Percentiles rank a stretch among this genome's conserved stretches.
Evolutionary conservation across 345 rosid genomes (phyloP).

Genomic region (Geranium rotundifolium): DNA sequence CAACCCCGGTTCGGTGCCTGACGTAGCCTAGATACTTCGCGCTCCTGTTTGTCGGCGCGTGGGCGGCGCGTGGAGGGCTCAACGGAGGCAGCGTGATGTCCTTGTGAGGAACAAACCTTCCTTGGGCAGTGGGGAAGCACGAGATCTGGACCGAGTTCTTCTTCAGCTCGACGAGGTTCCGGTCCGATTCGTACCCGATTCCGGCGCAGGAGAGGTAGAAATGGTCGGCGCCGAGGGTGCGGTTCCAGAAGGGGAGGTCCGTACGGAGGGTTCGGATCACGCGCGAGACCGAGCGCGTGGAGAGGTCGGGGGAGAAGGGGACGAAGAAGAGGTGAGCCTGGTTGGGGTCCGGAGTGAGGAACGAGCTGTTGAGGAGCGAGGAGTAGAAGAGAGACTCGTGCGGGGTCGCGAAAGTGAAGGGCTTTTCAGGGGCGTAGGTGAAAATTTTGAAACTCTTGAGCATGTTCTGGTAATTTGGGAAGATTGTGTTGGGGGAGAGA

Average conservation of each 20-base stretch:
- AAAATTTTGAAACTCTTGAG: constrained; percentile 30
- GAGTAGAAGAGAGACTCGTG: constrained; percentile 33
- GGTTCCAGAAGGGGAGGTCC: constrained; percentile 48
- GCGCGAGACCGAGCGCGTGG: constrained; percentile 28
- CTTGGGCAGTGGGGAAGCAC: constrained; percentile 31
- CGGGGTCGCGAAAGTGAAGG: constrained; percentile 19
- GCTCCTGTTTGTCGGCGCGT: constrained; percentile 7
- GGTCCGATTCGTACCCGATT: constrained; percentile 27
- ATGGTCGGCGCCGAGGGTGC: constrained; percentile 60
- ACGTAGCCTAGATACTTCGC: constrained; percentile 21
- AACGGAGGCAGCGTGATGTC: constrained; percentile 42
- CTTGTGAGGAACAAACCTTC: constrained; percentile 44
- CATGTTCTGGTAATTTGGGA: constrained; percentile 33
- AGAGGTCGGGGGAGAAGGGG: constrained; percentile 25
- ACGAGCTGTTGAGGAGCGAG: constrained; percentile 28
- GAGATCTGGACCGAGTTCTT: constrained; percentile 56
- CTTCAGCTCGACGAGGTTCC: constrained; percentile 47
- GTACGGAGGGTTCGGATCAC: constrained; percentile 20
- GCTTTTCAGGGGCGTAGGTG: constrained; percentile 22
- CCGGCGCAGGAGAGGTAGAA: constrained; percentile 34
- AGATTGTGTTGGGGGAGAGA: constrained; percentile 30
- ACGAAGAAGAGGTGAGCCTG: constrained; percentile 48
- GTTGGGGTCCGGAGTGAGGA: constrained; percentile 31
- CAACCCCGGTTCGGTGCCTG: constrained; percentile 15
- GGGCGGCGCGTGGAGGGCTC: constrained; percentile 5